Percentiles rank a stretch among this genome's conserved stretches.
phyloP scores from a whole-genome alignment of 768 basidiomycete genomes.

The Dictyophora rubrovolvata region DNA sequence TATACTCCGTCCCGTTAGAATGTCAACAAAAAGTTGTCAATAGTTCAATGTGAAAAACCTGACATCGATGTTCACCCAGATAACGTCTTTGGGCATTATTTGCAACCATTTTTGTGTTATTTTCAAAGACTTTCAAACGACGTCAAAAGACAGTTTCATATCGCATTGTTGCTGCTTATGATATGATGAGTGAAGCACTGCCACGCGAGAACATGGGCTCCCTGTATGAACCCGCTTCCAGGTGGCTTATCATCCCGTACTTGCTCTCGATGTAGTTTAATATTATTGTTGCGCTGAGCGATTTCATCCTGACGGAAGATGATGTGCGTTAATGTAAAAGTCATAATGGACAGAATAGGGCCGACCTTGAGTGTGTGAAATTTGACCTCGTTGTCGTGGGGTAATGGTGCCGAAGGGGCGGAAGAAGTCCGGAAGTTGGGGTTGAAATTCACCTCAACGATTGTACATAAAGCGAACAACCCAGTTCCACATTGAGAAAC shows the following conservation, averaged over 20 bases:
- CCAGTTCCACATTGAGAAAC: too few relatives aligned
- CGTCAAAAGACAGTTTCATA: background rate
- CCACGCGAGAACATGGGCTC: constrained; percentile 59
- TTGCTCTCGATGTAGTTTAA: constrained; percentile 27
- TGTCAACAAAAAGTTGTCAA: too few relatives aligned
- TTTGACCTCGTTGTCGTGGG: too few relatives aligned
- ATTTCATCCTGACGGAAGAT: constrained; percentile 41
- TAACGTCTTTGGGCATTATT: constrained; percentile 39
- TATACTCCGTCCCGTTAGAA: constrained; percentile 25
- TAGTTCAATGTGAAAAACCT: too few relatives aligned
- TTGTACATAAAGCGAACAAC: too few relatives aligned
- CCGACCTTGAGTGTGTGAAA: constrained; percentile 50
- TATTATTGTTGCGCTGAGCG: constrained; percentile 29
- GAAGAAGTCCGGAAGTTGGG: too few relatives aligned
- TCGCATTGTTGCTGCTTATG: constrained; percentile 22
- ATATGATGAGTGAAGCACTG: constrained; percentile 49
- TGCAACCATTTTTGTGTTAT: constrained; percentile 61
- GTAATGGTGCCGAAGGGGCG: too few relatives aligned
- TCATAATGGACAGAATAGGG: background rate
- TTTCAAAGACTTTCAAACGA: constrained; percentile 30
- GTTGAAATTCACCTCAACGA: too few relatives aligned
- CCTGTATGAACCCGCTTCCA: constrained; percentile 52
- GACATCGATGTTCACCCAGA: constrained; percentile 48
- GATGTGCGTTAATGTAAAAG: background rate
- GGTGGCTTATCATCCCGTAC: too few relatives aligned